A percentile compares a stretch with the other conserved stretches of the same genome.
Evolutionary conservation across 2,329 filamentous ascomycete species (phyloP).

Genomic region (Chaetomiaceae sp.): DNA sequence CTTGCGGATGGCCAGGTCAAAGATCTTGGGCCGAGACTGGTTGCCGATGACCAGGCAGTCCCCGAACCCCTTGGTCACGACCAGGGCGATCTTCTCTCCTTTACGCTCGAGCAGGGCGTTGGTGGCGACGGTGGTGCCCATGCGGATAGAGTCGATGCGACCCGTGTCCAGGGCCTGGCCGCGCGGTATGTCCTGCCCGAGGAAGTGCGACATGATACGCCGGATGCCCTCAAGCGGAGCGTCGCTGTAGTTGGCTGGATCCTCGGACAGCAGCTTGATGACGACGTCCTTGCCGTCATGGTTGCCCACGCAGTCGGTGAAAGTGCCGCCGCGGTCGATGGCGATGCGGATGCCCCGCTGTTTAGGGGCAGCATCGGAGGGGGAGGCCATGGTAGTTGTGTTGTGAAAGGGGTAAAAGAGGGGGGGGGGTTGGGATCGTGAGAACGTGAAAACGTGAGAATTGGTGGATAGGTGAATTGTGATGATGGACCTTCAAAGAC

Average conservation of each 20-base stretch:
- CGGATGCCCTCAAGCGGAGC: slow-evolving; percentile 88
- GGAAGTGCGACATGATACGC: slow-evolving; percentile 75
- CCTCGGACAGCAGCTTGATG: slow-evolving; percentile 70
- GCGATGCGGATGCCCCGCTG: slow-evolving; percentile 65
- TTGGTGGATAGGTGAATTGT: no score
- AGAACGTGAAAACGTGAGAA: no score
- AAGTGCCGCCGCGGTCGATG: slow-evolving; percentile 79
- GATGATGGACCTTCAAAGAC: no score
- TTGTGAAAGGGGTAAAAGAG: no score
- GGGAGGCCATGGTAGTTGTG: not conserved
- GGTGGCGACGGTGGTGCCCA: slow-evolving; percentile 93
- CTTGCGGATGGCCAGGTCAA: slow-evolving; percentile 81
- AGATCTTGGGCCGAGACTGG: slow-evolving; percentile 83
- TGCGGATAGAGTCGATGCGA: slow-evolving; percentile 83
- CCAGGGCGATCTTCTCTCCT: slow-evolving; percentile 80
- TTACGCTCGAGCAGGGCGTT: slow-evolving; percentile 88
- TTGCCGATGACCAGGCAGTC: slow-evolving; percentile 88
- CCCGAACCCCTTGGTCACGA: slow-evolving; percentile 82
- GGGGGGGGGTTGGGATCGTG: not conserved
- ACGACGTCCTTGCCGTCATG: slow-evolving; percentile 42
- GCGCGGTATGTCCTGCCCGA: slow-evolving; percentile 68
- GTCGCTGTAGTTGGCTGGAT: slow-evolving; percentile 85
- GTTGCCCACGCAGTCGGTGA: slow-evolving; percentile 88
- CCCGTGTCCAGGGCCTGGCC: slow-evolving; percentile 76
- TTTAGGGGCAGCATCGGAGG: not conserved